Conservation (phyloP, 352 stramenopile species). For the Pythium aphanidermatum region DNA sequence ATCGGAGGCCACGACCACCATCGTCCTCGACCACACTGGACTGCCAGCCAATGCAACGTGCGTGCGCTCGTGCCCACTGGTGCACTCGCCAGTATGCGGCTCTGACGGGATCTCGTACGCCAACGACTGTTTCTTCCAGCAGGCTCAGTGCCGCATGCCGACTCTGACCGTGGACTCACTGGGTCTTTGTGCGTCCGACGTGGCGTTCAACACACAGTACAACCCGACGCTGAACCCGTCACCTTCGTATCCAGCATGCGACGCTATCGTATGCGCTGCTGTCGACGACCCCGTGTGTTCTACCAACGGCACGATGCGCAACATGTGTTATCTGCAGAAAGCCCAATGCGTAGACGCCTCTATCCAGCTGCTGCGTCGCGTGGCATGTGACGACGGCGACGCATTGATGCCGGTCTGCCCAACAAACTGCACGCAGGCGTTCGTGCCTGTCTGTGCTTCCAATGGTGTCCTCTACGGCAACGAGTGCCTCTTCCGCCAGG, state of each 20-base stretch:
- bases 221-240: conserved; percentile 11
- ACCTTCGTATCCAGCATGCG: conserved; percentile 1
- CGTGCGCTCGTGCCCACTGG: conserved; percentile 25
- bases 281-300: conserved; percentile 49
- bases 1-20: not conserved
- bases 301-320: conserved; percentile 35
- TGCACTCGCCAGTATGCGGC: conserved; percentile 36
- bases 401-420: conserved; percentile 25
- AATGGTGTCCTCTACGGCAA: conserved; percentile 49
- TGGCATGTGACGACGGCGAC: conserved; percentile 22
- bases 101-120: conserved; percentile 40
- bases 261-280: conserved; percentile 29
- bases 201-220: conserved; percentile 23
- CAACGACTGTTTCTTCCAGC: conserved; percentile 49
- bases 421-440: conserved; percentile 28
- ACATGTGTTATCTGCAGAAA: conserved; percentile 33
- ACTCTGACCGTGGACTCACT: conserved; percentile 15
- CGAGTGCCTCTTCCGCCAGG: conserved; percentile 45
- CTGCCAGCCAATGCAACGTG: conserved; percentile 15
- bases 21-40: not conserved
- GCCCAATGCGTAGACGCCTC: conserved; percentile 22
- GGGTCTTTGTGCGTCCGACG: conserved; percentile 27
- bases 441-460: conserved; percentile 38
- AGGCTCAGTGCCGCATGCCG: conserved; percentile 27
- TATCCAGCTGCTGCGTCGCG: conserved; percentile 17